Conservation (phyloP, 1,284 basidiomycete genomes). For the Testicularia cyperi region DNA sequence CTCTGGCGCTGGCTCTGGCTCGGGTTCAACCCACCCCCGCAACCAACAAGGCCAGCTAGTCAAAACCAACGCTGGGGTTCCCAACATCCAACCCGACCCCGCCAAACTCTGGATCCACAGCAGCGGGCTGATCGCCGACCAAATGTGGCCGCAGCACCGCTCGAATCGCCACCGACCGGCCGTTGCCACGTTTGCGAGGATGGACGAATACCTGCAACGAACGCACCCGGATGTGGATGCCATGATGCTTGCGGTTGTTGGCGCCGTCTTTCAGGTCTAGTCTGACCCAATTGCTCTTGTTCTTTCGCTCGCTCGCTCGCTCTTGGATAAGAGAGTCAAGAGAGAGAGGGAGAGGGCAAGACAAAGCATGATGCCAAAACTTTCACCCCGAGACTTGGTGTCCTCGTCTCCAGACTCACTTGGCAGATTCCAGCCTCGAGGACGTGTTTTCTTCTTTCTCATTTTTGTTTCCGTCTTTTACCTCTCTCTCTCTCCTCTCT, state of each 20-base stretch:
- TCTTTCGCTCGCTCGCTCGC: no score
- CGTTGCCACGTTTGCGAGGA: conserved; percentile 38
- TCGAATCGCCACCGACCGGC: conserved; percentile 13
- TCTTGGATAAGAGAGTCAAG: no score
- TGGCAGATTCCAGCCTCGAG: no score
- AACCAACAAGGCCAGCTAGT: conserved; percentile 20
- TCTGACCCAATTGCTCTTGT: no score
- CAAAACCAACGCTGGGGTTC: neutral
- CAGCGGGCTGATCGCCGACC: conserved; percentile 37
- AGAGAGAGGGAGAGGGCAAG: no score
- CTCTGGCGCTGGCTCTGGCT: neutral
- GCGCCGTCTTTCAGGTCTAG: conserved; percentile 43
- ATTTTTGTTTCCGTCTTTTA: no score
- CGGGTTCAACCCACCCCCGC: no score
- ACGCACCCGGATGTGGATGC: conserved; percentile 55
- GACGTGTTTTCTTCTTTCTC: no score
- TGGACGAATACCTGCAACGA: conserved; percentile 42
- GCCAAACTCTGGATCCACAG: conserved; percentile 45
- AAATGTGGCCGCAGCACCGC: conserved; percentile 53
- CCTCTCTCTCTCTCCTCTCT: no score
- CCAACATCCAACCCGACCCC: conserved; percentile 11
- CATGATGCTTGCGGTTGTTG: conserved; percentile 56
- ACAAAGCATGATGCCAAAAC: no score
- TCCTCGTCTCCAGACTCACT: no score
- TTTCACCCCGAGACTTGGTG: no score